Evolutionary conservation across 345 rosid genomes (phyloP), one percentile per base, ranked within the genome.

Genomic region (Moricandia moricandioides): DNA sequence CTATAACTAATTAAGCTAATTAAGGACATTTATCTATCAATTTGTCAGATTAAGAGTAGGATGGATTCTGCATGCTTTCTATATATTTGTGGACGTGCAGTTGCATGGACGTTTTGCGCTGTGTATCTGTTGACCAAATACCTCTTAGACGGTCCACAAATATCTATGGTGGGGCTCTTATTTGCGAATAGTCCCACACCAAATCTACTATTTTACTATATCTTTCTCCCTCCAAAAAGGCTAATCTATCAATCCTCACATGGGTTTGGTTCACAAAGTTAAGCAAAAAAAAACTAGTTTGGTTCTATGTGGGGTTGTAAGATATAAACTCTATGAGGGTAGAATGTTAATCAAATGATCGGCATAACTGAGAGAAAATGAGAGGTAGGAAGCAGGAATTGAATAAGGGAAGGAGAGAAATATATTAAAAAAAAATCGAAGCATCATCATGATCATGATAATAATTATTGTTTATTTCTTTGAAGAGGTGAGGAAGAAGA

Each of bases 361-460:
- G 49, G 34, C 18, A 33, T 69, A 72, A 80, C 56, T 61, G 75
- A 58, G 31, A 30, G 68, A 74, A 80, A 77, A 71, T 4, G 80
- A 54, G 72, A 66, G 80, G 80, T 66, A 71, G 67, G 71, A 73
- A 64, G 73, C 9, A 75, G 56, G 81, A 80, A 83, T 74, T 85
- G 81, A 85, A 85, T 81, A 82, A 79, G 67, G 70, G 82, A 69
- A 30, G 1, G 21, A 69, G 30, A 55, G 18, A 56, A 52, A 70
- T 11, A 14, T n/a, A 30, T 39, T 12, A 65, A 31, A 69, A 4
- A 17, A 43, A 69, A 4, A 17, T 77, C 13, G 76, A 58, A 70
- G 72, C 68, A 59, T 77, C 76, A 71, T 77, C 63, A 77, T 77
- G 72, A 71, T 71, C 68, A 71, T 76, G 65, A 62, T 69, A 43